These are phyloP conservation scores for Hyaloscypha finlandica DNA, from an alignment of 495 filamentous ascomycete genomes.

Conservation along the genomic window DNA sequence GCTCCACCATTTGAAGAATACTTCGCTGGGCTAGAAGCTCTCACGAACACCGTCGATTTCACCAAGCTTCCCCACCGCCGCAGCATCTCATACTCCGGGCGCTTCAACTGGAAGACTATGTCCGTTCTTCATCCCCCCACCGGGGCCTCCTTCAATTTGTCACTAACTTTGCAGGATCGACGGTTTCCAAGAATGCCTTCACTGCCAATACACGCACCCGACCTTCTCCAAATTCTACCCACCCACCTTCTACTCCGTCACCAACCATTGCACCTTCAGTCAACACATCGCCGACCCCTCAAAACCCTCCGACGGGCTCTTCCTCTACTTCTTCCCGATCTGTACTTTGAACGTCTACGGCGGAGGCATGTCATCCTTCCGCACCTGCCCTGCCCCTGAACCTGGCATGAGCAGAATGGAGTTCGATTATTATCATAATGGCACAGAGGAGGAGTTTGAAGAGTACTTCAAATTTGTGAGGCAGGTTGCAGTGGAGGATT, in stretches of 20 bases:
- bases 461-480: slow-evolving; percentile 60
- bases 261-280: slow-evolving; percentile 58
- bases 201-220: slow-evolving; percentile 65
- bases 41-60: slow-evolving; percentile 56
- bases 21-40: slow-evolving; percentile 54
- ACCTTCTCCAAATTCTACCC: slow-evolving; percentile 61
- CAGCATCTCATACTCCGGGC: slow-evolving; percentile 58
- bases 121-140: slow-evolving; percentile 26
- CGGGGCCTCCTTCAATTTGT: not conserved
- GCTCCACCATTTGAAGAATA: slow-evolving; percentile 57
- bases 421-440: slow-evolving; percentile 62
- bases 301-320: slow-evolving; percentile 41
- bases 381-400: slow-evolving; percentile 55
- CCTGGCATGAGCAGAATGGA: slow-evolving; percentile 60
- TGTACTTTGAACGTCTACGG: slow-evolving; percentile 64
- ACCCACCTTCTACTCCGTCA: slow-evolving; percentile 58
- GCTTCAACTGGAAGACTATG: slow-evolving; percentile 69
- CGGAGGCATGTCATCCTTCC: slow-evolving; percentile 61
- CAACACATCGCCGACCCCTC: slow-evolving; percentile 60
- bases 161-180: slow-evolving; percentile 48
- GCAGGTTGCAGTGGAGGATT: slow-evolving; percentile 62
- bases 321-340: slow-evolving; percentile 64
- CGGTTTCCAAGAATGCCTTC: slow-evolving; percentile 63
- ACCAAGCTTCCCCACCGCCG: slow-evolving; percentile 55
- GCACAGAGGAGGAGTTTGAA: slow-evolving; percentile 56